Base-by-base conservation (phyloP, 768 basidiomycete species). In the Hericium erinaceus region DNA sequence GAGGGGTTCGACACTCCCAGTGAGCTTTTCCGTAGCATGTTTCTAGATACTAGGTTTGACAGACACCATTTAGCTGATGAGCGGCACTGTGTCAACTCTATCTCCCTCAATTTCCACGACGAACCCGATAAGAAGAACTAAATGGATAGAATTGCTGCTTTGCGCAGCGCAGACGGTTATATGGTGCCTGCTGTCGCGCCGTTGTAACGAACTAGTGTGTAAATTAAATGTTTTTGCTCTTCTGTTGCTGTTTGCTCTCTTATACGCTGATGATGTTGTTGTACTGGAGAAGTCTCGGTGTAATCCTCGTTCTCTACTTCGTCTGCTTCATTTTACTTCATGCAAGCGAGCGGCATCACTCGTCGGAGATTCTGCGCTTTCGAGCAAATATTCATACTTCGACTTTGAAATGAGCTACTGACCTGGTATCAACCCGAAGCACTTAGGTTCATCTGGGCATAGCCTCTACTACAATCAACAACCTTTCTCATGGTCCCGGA, bases 81-180 rank as follows among this genome's bases (percentile, higher is more conserved):
- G 66, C 81, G 89, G 46, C 89, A 92, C 66, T 91, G 90, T 65
- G 89, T 95, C 59, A 95, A 95, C 69, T 92, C 90, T 3, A 68
- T 95, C 59, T 92, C 90, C 4, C 73, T 95, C 54, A 89, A 78
- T 56, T 94, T 94, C 73, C 69, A 75, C 24, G 79, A 84, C 1
- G 80, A 80, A 58, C 67, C 74, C 52, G 65, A 65, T 37, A 65
- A 61, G 55, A 39, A 24, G 15, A 24, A 51, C 16, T 46, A 46
- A 2, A n/a, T 33, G 33, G 7, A 46, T 46, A 9, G 44, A 9
- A 46, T 46, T 26, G 44, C 16, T 33, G 13, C 44, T 15, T 46
- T 20, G 44, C 44, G 16, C n/a, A 7, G n/a, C 15, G n/a, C 9
- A n/a, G n/a, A n/a, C n/a, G 16, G 10, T 15, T 20, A 9, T 46